A percentile compares a stretch with the other conserved stretches of the same genome.
Conservation (phyloP, 345 rosid genomes). For the Brassica rapa region DNA sequence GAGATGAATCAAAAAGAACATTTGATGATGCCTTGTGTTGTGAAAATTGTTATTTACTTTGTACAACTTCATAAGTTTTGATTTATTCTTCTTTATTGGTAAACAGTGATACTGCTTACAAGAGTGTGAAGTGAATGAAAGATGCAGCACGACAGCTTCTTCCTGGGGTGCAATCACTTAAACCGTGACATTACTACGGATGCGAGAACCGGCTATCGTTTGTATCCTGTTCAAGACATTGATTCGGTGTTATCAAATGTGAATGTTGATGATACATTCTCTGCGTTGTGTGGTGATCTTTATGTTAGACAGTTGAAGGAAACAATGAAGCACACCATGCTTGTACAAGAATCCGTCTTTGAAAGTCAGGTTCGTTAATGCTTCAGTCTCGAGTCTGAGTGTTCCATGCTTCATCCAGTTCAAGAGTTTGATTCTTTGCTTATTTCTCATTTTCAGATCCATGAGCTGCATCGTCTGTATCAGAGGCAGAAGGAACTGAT, state of each 20-base stretch:
- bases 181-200: constrained; percentile 12
- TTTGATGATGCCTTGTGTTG: constrained; percentile 21
- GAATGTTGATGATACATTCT: constrained; percentile 36
- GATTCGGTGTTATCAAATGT: constrained; percentile 29
- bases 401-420: constrained; percentile 17
- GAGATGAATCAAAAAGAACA: not conserved
- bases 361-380: constrained; percentile 53
- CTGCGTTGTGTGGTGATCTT: constrained; percentile 27
- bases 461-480: constrained; percentile 64
- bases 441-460: constrained; percentile 40
- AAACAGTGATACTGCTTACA: constrained; percentile 21
- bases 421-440: constrained; percentile 1
- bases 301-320: constrained; percentile 43
- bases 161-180: constrained; percentile 38
- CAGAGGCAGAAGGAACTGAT: constrained; percentile 55
- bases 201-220: constrained; percentile 34
- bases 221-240: constrained; percentile 39
- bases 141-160: constrained; percentile 39
- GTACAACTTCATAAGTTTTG: not conserved
- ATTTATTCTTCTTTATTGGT: not conserved
- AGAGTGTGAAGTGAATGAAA: constrained; percentile 40
- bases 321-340: constrained; percentile 53
- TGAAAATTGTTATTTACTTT: constrained; percentile 28
- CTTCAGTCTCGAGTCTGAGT: not conserved
- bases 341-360: constrained; percentile 60